Evolutionary conservation across 2,329 filamentous ascomycete genomes (phyloP).

Genomic region (Apiospora koreana): DNA sequence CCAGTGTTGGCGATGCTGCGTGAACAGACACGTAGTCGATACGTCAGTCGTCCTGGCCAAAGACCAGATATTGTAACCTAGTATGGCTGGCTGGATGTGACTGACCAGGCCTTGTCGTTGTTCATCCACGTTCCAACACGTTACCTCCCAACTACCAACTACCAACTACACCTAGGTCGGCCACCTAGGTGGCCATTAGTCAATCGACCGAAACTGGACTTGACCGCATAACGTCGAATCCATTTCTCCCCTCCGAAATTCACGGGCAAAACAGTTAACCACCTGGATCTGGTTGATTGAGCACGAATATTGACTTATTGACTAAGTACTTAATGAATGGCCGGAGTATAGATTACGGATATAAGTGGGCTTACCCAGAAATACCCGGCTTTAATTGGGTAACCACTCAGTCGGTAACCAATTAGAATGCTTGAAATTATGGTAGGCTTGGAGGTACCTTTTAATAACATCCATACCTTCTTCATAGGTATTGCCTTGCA

Average conservation of each 20-base stretch:
- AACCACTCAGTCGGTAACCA: not conserved
- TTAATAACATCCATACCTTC: too few relatives aligned
- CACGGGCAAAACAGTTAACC: not conserved
- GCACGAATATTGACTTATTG: too few relatives aligned
- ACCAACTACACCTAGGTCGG: too few relatives aligned
- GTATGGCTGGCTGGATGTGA: not conserved
- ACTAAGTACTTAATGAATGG: too few relatives aligned
- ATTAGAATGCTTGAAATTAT: not conserved
- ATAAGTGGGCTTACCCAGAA: not conserved
- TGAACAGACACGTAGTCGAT: not conserved
- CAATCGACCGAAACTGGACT: not conserved
- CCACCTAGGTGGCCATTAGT: not conserved
- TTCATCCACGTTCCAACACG: not conserved
- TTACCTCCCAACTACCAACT: not conserved
- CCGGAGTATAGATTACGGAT: not conserved
- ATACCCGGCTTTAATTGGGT: not conserved
- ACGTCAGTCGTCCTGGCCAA: not conserved
- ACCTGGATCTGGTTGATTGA: not conserved
- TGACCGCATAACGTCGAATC: too few relatives aligned
- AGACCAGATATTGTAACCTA: not conserved
- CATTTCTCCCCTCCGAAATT: too few relatives aligned
- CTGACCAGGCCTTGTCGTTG: not conserved
- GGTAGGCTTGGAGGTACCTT: not conserved
- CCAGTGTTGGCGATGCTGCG: not conserved
- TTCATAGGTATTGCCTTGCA: too few relatives aligned